Evolutionary conservation across 768 basidiomycete species (phyloP).

Genomic region (Chalciporus chontae): DNA sequence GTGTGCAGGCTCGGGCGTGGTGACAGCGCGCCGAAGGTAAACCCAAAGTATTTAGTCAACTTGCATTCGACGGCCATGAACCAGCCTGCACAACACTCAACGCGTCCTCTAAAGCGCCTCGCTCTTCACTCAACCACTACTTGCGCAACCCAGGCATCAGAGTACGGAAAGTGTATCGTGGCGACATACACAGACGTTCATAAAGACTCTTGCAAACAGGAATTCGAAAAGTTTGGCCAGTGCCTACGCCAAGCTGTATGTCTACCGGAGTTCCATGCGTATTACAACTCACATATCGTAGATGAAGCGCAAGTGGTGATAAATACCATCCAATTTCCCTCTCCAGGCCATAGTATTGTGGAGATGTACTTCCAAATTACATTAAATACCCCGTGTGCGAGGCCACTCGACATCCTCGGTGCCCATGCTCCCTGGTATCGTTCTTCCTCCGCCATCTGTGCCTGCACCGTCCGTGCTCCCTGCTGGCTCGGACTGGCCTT

Average conservation of each 20-base stretch:
- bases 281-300: constrained; percentile 18
- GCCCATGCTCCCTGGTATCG: constrained; percentile 29
- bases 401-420: constrained; percentile 20
- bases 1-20: too few relatives aligned
- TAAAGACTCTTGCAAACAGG: constrained; percentile 78
- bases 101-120: constrained; percentile 54
- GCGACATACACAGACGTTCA: constrained; percentile 79
- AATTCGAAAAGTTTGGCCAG: constrained; percentile 79
- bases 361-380: constrained; percentile 12
- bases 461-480: constrained; percentile 27
- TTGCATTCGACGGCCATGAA: constrained; percentile 7
- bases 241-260: constrained; percentile 80
- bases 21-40: too few relatives aligned
- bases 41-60: background rate
- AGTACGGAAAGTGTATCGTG: constrained; percentile 87
- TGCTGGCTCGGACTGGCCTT: constrained; percentile 19
- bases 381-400: constrained; percentile 14
- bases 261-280: constrained; percentile 21
- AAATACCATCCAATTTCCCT: background rate
- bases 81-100: constrained; percentile 28
- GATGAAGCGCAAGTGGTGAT: constrained; percentile 59
- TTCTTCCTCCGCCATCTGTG: constrained; percentile 38
- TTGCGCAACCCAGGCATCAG: constrained; percentile 66
- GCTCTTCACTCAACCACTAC: constrained; percentile 72
- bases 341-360: constrained; percentile 4